Conservation (phyloP, 176 grass and related monocot species). For the Oryza glaberrima region DNA sequence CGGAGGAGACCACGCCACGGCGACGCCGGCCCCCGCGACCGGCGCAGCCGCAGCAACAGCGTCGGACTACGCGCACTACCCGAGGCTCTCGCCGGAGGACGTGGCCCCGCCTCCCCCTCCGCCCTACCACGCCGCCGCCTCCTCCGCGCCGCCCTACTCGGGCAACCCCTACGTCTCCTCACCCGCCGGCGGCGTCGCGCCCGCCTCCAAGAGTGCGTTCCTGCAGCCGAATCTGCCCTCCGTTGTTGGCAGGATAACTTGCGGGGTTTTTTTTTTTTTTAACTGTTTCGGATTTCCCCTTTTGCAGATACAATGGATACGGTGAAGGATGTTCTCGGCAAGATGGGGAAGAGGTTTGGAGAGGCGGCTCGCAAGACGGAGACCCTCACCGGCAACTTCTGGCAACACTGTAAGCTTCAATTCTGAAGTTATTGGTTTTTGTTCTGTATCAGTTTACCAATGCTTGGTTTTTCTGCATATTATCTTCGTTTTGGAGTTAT, state of each 20-base stretch:
- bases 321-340: conserved; percentile 80
- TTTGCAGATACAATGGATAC: conserved; percentile 78
- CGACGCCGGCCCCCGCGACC: not conserved
- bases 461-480: not conserved
- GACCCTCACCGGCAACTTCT: conserved; percentile 84
- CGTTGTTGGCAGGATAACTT: not conserved
- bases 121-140: conserved; percentile 46
- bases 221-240: not conserved
- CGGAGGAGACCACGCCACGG: conserved; percentile 22
- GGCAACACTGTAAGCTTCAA: conserved; percentile 84
- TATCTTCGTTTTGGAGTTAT: not conserved
- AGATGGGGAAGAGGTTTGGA: conserved; percentile 82
- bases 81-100: conserved; percentile 56
- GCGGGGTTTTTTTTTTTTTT: not conserved
- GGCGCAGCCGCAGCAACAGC: not conserved
- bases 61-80: conserved; percentile 56
- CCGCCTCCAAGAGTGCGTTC: conserved; percentile 61
- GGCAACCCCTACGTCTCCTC: conserved; percentile 80
- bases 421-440: not conserved
- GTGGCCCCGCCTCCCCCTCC: conserved; percentile 59
- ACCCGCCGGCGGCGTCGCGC: conserved; percentile 30
- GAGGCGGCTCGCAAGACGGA: conserved; percentile 92
- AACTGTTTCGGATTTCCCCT: not conserved
- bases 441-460: not conserved
- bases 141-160: conserved; percentile 51